A percentile compares a stretch with the other conserved stretches of the same genome.
Evolutionary conservation across 805 yeast species (phyloP).

Genomic region (Myxozyma vanderwaltii): DNA sequence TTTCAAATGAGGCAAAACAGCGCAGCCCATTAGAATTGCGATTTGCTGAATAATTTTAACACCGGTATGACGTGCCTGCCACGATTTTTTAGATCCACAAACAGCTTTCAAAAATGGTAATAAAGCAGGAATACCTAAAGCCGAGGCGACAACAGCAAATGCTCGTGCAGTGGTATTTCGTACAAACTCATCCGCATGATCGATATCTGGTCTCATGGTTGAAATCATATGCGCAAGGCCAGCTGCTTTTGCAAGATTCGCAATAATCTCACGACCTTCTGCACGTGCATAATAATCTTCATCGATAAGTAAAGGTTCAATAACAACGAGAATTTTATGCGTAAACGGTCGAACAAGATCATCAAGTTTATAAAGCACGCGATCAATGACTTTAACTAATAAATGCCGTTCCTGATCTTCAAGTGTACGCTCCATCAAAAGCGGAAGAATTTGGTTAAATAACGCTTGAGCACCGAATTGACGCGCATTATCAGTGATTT

Average conservation of each 20-base stretch:
- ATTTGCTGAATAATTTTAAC: constrained; percentile 74
- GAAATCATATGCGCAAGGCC: constrained; percentile 82
- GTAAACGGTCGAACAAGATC: constrained; percentile 71
- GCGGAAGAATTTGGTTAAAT: constrained; percentile 72
- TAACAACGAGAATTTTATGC: constrained; percentile 67
- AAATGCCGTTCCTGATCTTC: constrained; percentile 84
- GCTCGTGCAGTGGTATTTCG: constrained; percentile 75
- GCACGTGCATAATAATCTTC: constrained; percentile 72
- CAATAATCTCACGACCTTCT: constrained; percentile 78
- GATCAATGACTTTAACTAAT: constrained; percentile 71
- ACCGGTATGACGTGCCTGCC: constrained; percentile 87
- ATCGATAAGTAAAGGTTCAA: constrained; percentile 78
- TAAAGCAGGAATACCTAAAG: constrained; percentile 70
- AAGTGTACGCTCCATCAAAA: constrained; percentile 67
- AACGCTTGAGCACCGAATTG: constrained; percentile 69
- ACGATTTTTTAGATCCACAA: constrained; percentile 69
- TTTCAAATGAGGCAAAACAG: constrained; percentile 71
- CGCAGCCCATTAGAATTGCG: constrained; percentile 66
- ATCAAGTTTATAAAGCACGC: constrained; percentile 67
- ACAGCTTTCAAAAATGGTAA: constrained; percentile 84
- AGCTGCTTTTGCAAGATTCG: constrained; percentile 74
- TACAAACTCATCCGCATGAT: constrained; percentile 76
- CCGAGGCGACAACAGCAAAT: constrained; percentile 78
- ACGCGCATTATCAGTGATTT: constrained; percentile 63
- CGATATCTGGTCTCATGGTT: constrained; percentile 77